A percentile compares a stretch with the other conserved stretches of the same genome.
These are phyloP conservation scores for Penicillium crystallinum DNA, from an alignment of 495 filamentous ascomycete species.

Conservation along the genomic window DNA sequence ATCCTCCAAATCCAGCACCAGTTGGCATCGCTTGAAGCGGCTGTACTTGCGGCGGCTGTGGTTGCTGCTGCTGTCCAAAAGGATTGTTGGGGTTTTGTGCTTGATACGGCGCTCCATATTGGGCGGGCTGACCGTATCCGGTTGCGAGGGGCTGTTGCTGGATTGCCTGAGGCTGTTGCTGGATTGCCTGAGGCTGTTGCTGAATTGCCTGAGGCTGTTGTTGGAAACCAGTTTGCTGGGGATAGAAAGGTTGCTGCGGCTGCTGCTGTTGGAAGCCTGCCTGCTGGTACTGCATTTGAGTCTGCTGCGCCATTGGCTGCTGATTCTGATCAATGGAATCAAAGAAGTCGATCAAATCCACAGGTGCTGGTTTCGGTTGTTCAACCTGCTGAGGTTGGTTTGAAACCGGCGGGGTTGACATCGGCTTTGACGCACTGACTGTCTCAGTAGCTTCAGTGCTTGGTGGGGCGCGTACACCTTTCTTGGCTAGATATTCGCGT, in stretches of 20 bases:
- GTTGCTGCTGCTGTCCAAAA: constrained; percentile 42
- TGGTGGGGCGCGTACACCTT: constrained; percentile 50
- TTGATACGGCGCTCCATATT: constrained; percentile 42
- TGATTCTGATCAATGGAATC: constrained; percentile 94
- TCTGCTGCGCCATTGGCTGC: constrained; percentile 53
- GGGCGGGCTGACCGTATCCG: constrained; percentile 13
- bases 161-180: constrained; percentile 22
- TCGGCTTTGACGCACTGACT: constrained; percentile 12
- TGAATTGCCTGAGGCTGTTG: constrained; percentile 33
- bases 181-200: constrained; percentile 19
- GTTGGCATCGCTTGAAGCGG: constrained; percentile 61
- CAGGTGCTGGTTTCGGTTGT: constrained; percentile 53
- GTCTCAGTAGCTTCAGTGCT: constrained; percentile 47
- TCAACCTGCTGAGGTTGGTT: constrained; percentile 19
- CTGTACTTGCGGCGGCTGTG: constrained; percentile 19
- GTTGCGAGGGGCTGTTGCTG: constrained; percentile 24
- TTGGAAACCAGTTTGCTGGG: constrained; percentile 33
- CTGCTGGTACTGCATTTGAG: constrained; percentile 44
- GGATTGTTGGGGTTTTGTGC: constrained; percentile 45
- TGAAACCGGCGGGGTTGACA: constrained; percentile 6
- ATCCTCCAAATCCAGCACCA: constrained; percentile 83
- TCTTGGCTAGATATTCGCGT: constrained; percentile 81
- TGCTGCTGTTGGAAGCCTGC: constrained; percentile 44
- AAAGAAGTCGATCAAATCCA: constrained; percentile 96
- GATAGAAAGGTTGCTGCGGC: constrained; percentile 34